phyloP scores from a whole-genome alignment of 352 stramenopile genomes.

The Phytophthora boehmeriae region DNA sequence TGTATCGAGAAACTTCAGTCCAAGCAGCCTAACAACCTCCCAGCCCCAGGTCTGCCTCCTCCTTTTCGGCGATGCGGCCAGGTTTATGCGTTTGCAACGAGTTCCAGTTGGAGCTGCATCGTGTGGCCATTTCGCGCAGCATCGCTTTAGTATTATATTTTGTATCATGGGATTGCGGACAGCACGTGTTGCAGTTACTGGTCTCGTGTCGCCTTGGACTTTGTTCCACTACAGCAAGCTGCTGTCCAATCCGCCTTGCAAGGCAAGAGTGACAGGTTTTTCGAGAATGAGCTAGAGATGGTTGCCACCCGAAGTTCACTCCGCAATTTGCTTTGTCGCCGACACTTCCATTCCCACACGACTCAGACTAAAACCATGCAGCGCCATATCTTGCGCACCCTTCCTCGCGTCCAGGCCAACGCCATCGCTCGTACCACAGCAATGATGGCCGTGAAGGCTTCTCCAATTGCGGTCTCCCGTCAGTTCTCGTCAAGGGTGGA shows the following conservation, averaged over 20 bases:
- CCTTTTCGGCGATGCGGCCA: background rate
- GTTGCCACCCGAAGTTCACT: conserved; percentile 10
- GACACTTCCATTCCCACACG: conserved; percentile 11
- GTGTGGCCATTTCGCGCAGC: background rate
- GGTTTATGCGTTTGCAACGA: conserved; percentile 7
- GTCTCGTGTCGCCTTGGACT: conserved; percentile 1
- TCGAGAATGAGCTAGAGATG: background rate
- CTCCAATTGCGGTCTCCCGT: conserved; percentile 17
- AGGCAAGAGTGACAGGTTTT: background rate
- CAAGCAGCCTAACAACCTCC: conserved; percentile 9
- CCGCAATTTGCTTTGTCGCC: conserved; percentile 17
- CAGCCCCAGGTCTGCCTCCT: conserved; percentile 7
- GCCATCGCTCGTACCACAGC: conserved; percentile 11
- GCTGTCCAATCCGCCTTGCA: background rate
- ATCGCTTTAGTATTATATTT: background rate
- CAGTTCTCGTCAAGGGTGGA: conserved; percentile 37
- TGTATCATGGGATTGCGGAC: conserved; percentile 2
- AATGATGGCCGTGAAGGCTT: conserved; percentile 19
- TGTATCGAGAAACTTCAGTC: conserved; percentile 2
- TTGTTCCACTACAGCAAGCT: conserved; percentile 1
- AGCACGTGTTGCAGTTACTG: conserved; percentile 6
- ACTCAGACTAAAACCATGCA: conserved; percentile 32
- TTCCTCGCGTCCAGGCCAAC: conserved; percentile 22
- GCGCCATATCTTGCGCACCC: conserved; percentile 40
- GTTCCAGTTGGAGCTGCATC: conserved; percentile 15